Evolutionary conservation across 2,329 filamentous ascomycete species (phyloP).

Genomic region (Colletotrichum lentis): DNA sequence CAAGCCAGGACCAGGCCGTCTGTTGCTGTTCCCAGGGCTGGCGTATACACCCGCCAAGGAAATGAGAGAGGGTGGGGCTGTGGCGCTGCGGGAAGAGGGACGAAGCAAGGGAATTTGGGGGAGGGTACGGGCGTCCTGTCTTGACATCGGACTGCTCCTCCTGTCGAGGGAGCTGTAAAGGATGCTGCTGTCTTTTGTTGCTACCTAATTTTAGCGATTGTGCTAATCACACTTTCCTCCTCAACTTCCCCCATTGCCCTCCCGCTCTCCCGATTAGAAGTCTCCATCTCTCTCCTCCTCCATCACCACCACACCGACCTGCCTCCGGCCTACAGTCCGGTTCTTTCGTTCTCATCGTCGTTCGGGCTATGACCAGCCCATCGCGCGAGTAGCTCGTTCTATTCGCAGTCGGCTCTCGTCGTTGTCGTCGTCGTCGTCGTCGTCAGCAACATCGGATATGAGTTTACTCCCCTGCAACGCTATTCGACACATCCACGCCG

Average conservation of each 20-base stretch:
- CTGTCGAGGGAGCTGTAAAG: not conserved
- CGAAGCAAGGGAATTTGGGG: not conserved
- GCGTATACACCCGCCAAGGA: constrained; percentile 25
- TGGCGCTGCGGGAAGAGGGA: not conserved
- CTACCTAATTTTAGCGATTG: not conserved
- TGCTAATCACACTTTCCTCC: not conserved
- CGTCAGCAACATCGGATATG: constrained; percentile 17
- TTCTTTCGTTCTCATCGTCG: not conserved
- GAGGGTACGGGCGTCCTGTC: constrained; percentile 11
- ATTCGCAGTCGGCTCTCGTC: constrained; percentile 7
- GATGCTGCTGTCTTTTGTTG: not conserved
- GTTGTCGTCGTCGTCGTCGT: constrained; percentile 13
- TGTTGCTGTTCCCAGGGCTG: constrained; percentile 20
- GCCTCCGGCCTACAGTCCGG: not conserved
- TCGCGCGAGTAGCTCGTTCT: constrained; percentile 18
- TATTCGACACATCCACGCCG: constrained; percentile 24
- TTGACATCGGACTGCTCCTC: constrained; percentile 22
- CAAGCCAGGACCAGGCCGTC: constrained; percentile 12
- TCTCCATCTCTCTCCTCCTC: not conserved
- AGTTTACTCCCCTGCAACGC: constrained; percentile 15
- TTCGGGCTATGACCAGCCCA: constrained; percentile 11
- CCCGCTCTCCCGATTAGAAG: not conserved
- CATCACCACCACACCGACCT: not conserved
- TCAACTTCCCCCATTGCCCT: not conserved
- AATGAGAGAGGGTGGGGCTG: not conserved